Evolutionary conservation across 2,329 filamentous ascomycete species (phyloP).

Genomic region (Penicillium sp.): DNA sequence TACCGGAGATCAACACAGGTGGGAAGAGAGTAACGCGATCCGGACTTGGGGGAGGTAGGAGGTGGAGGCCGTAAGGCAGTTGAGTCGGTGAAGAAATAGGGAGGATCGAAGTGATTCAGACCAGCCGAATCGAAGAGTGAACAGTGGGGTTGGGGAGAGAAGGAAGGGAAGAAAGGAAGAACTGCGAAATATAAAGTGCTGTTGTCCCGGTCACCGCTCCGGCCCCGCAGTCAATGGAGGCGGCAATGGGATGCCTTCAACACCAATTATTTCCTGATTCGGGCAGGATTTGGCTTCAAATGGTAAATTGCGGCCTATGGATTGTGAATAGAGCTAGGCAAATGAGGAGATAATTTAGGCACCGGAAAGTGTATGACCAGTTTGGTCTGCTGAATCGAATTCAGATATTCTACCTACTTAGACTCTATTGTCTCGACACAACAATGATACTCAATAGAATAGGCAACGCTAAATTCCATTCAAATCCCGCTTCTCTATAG

Average conservation of each 20-base stretch:
- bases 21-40: constrained; percentile 4
- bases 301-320: too few relatives aligned
- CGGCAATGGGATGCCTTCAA: neutral
- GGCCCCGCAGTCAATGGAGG: constrained; percentile 14
- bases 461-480: too few relatives aligned
- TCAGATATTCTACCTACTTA: too few relatives aligned
- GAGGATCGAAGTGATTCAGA: constrained; percentile 7
- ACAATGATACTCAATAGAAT: too few relatives aligned
- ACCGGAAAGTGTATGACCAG: too few relatives aligned
- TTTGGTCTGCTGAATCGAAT: too few relatives aligned
- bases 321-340: too few relatives aligned
- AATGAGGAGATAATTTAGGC: too few relatives aligned
- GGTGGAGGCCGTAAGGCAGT: neutral
- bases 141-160: constrained; percentile 3
- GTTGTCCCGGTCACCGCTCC: constrained; percentile 19
- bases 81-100: too few relatives aligned
- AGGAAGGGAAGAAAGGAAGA: constrained; percentile 3
- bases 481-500: too few relatives aligned
- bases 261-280: neutral
- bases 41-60: neutral
- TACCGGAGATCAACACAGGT: constrained; percentile 2
- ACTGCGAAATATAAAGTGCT: constrained; percentile 6
- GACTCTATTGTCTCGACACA: too few relatives aligned
- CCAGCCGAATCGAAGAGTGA: constrained; percentile 6
- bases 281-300: neutral